Conservation (phyloP, 2,329 filamentous ascomycete genomes). For the Apiospora kogelbergensis region DNA sequence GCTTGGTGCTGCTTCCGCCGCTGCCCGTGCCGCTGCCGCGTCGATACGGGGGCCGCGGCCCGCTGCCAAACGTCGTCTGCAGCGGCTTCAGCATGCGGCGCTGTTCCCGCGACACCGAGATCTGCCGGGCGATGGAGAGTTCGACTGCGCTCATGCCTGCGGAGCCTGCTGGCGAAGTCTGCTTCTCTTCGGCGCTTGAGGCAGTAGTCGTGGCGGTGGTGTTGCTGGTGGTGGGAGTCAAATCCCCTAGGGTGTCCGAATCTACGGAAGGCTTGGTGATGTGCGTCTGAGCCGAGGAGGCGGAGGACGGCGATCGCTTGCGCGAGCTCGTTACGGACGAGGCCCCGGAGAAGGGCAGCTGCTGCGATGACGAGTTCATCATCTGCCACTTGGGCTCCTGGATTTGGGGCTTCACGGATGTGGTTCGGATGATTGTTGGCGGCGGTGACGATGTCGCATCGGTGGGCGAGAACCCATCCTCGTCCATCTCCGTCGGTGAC, state of each 20-base stretch:
- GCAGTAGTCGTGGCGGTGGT: constrained; percentile 24
- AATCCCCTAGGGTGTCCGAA: constrained; percentile 28
- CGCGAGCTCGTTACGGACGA: constrained; percentile 26
- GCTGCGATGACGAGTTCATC: constrained; percentile 39
- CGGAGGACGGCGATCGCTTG: constrained; percentile 32
- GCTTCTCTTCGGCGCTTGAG: neutral
- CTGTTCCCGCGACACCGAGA: constrained; percentile 64
- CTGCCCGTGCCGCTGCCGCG: constrained; percentile 5
- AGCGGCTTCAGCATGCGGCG: constrained; percentile 57
- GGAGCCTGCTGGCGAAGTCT: neutral
- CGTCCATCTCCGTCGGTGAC: constrained; percentile 36
- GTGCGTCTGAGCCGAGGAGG: constrained; percentile 34
- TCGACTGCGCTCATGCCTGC: constrained; percentile 54
- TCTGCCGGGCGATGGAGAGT: constrained; percentile 67
- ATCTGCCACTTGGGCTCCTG: constrained; percentile 49
- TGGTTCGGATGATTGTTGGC: constrained; percentile 19
- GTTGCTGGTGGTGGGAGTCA: constrained; percentile 19
- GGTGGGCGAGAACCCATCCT: constrained; percentile 11
- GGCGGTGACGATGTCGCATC: neutral
- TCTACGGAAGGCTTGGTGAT: constrained; percentile 33
- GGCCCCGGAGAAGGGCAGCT: constrained; percentile 30
- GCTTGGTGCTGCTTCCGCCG: neutral
- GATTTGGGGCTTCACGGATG: constrained; percentile 36
- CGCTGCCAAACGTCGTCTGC: constrained; percentile 33
- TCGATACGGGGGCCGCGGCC: constrained; percentile 16